Percentiles rank a stretch among this genome's conserved stretches.
Conservation (phyloP, 768 basidiomycete genomes). For the Tylopilus sp. region DNA sequence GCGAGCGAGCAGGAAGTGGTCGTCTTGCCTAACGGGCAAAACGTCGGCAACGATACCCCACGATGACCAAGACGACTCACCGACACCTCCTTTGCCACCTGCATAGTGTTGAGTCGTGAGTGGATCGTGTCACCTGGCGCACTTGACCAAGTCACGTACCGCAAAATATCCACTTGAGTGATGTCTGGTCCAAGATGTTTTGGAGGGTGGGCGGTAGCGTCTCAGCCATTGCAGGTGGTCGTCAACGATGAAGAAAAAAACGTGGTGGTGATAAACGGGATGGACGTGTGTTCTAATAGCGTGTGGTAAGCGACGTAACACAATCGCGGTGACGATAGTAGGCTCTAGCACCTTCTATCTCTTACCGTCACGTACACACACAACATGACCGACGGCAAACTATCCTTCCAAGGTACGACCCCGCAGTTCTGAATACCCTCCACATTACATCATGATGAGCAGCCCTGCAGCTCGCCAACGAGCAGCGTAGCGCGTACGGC, state of each 20-base stretch:
- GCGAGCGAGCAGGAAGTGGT: constrained; percentile 97
- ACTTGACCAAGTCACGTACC: constrained; percentile 49
- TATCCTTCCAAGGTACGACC: constrained; percentile 41
- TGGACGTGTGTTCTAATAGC: constrained; percentile 18
- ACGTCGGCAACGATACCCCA: neutral
- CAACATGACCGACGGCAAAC: constrained; percentile 24
- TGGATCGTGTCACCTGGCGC: constrained; percentile 6
- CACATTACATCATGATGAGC: constrained; percentile 6
- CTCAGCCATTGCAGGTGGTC: constrained; percentile 43
- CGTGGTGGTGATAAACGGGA: constrained; percentile 6
- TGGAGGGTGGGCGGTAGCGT: constrained; percentile 82
- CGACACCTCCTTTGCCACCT: constrained; percentile 99
- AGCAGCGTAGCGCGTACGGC: constrained; percentile 88
- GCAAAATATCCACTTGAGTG: constrained; percentile 98
- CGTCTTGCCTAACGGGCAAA: constrained; percentile 75
- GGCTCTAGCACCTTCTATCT: constrained; percentile 12
- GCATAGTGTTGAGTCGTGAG: constrained; percentile 10
- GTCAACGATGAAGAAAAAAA: constrained; percentile 8
- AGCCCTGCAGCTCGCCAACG: constrained; percentile 84
- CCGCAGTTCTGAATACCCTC: neutral
- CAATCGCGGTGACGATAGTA: constrained; percentile 1
- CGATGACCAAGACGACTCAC: constrained; percentile 43
- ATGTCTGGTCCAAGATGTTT: constrained; percentile 90
- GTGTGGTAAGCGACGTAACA: constrained; percentile 10
- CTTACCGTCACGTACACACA: constrained; percentile 11